Evolutionary conservation across 75 land plant genomes (phyloP).

Genomic region (Selaginella moellendorffii): DNA sequence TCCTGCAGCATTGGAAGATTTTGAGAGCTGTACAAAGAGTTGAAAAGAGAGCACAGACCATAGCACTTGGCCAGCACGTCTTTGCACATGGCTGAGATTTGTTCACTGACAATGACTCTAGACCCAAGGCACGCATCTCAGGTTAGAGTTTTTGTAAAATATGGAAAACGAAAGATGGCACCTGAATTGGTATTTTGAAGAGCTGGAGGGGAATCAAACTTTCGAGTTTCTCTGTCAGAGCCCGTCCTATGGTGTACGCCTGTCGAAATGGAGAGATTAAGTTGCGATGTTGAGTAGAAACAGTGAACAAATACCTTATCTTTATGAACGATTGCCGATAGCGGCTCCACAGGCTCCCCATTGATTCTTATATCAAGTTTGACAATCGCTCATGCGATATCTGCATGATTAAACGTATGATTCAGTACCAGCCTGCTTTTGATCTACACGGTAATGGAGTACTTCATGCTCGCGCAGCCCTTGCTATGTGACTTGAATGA

Average conservation of each 20-base stretch:
- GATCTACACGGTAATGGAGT: constrained; percentile 65
- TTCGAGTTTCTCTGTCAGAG: constrained; percentile 80
- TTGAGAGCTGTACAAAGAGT: neutral
- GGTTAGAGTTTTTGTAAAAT: neutral
- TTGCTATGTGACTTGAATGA: constrained; percentile 85
- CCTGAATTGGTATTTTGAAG: constrained; percentile 95
- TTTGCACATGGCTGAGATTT: constrained; percentile 79
- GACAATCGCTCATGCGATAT: constrained; percentile 60
- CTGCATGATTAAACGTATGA: too few species aligned
- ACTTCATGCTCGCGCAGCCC: constrained; percentile 99
- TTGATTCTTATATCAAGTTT: constrained; percentile 88
- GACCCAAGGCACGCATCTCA: constrained; percentile 76
- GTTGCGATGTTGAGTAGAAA: neutral
- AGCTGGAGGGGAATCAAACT: constrained; percentile 91
- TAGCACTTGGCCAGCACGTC: constrained; percentile 92
- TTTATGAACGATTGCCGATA: constrained; percentile 85
- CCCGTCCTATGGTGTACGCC: constrained; percentile 85
- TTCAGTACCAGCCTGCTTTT: too few species aligned
- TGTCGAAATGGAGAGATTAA: too few species aligned
- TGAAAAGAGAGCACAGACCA: constrained; percentile 32
- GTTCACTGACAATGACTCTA: constrained; percentile 83
- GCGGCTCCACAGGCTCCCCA: constrained; percentile 75
- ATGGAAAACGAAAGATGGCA: constrained; percentile 14
- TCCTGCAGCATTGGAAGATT: constrained; percentile 26
- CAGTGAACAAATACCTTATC: constrained; percentile 47